phyloP scores from a whole-genome alignment of 2,329 filamentous ascomycete genomes.

The Talaromyces verruculosus region DNA sequence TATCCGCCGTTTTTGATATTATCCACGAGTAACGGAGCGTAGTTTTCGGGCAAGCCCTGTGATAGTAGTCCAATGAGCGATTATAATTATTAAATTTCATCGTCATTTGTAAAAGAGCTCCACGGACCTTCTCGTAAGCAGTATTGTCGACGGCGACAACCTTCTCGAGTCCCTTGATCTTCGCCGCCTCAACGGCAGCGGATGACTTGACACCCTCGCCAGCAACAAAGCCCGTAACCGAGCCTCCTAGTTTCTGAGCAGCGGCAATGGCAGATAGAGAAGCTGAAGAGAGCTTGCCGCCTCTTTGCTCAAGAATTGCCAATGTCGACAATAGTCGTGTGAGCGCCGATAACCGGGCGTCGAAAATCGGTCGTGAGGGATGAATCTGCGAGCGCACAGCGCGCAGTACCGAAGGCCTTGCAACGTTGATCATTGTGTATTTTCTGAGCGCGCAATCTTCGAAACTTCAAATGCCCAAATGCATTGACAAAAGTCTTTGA shows the following conservation, averaged over 20 bases:
- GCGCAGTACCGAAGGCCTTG: constrained; percentile 43
- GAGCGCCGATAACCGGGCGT: constrained; percentile 56
- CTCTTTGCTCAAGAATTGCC: constrained; percentile 86
- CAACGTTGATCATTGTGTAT: constrained; percentile 30
- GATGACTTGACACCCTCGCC: constrained; percentile 71
- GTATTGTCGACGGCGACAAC: constrained; percentile 83
- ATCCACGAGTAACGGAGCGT: constrained; percentile 85
- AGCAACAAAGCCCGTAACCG: constrained; percentile 83
- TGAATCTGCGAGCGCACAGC: constrained; percentile 50
- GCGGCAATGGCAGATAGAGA: constrained; percentile 85
- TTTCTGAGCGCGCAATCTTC: background rate
- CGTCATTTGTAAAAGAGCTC: too few relatives aligned
- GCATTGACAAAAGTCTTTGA: background rate
- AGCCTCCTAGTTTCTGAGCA: constrained; percentile 79
- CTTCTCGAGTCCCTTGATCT: constrained; percentile 88
- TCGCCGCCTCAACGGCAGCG: constrained; percentile 78
- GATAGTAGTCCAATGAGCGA: constrained; percentile 4
- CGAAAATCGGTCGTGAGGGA: constrained; percentile 40
- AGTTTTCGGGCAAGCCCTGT: constrained; percentile 88
- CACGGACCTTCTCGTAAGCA: constrained; percentile 94
- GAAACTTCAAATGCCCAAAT: background rate
- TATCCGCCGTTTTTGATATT: constrained; percentile 96
- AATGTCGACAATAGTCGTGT: constrained; percentile 79
- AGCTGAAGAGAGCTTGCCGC: constrained; percentile 78
- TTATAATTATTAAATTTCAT: too few relatives aligned